Base-by-base conservation (phyloP, 345 rosid species). In the Arabidopsis thaliana region DNA sequence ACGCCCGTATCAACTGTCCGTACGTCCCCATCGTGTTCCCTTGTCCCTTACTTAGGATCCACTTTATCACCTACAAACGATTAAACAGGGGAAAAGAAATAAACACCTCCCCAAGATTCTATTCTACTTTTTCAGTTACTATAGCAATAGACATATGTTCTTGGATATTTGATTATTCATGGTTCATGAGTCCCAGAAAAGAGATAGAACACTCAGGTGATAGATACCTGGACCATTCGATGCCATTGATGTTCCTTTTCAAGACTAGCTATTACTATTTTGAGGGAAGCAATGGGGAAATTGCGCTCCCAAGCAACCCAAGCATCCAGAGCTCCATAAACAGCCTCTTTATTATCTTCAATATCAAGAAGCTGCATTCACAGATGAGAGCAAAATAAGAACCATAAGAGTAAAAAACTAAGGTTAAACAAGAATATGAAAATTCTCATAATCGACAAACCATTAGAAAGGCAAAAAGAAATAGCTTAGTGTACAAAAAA, bases 11-110 rank as follows among this genome's bases (percentile, higher is more conserved):
- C 52, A 95, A 81, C 80, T 91, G 93, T 49, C 76, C 74, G 70
- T 86, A 90, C 2, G 91, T 89, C 66, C 97, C 97, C 86, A 87
- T 84, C 46, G 99, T 95, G 69, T 82, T 84, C 81, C 97, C 97
- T 75, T 95, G 97, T 59, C 97, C 97, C 81, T 92, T 95, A 87
- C 99, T 95, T 64, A 95, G 87, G 86, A 95, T 89, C 99, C 99
- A 95, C 78, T 95, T 95, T 67, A 95, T 89, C 58, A 94, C 96
- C 98, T 93, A 75, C 22, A 65, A 34, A n/a, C 32, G 36, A 57
- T 65, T 38, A 56, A 25, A 44, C 11, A 56, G 23, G 11, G 22
- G 14, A 62, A 63, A 38, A 6, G 1, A 37, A 55, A 56, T 24
- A 6, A n/a, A 24, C 57, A 37, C 37, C 52, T 69, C 65, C n/a